These are phyloP conservation scores for Agapanthus africanus DNA, from an alignment of 106 monocot genomes.

Conservation along the genomic window DNA sequence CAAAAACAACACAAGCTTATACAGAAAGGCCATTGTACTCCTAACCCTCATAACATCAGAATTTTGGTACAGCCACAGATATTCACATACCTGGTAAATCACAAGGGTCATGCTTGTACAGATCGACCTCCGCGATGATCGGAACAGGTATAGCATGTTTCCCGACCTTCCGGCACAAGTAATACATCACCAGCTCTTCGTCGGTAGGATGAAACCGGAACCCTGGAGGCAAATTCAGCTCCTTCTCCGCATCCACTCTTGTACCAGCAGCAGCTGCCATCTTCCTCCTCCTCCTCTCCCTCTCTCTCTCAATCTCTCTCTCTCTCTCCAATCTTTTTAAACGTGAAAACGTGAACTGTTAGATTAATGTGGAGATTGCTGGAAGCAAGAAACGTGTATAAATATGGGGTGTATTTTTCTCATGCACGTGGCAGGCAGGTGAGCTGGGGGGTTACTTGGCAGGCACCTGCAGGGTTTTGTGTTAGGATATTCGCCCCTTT, in stretches of 20 bases:
- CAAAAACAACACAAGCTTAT: no score
- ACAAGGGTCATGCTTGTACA: constrained; percentile 59
- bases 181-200: constrained; percentile 53
- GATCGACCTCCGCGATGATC: constrained; percentile 63
- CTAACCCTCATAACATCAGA: no score
- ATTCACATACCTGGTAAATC: constrained; percentile 58
- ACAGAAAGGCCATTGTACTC: no score
- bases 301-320: neutral
- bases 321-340: no score
- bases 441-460: neutral
- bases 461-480: neutral
- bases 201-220: no score
- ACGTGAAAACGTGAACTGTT: no score
- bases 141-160: constrained; percentile 24
- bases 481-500: no score
- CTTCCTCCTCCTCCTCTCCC: neutral
- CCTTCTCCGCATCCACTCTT: constrained; percentile 33
- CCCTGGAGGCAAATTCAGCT: constrained; percentile 54
- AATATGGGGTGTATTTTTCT: neutral
- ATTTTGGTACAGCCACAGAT: neutral
- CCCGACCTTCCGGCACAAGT: constrained; percentile 33
- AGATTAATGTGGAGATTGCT: neutral
- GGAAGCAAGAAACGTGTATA: neutral
- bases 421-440: neutral
- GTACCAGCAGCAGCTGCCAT: constrained; percentile 9